Evolutionary conservation across 176 grass and related monocot genomes (phyloP).

Genomic region (Raddia distichophylla): DNA sequence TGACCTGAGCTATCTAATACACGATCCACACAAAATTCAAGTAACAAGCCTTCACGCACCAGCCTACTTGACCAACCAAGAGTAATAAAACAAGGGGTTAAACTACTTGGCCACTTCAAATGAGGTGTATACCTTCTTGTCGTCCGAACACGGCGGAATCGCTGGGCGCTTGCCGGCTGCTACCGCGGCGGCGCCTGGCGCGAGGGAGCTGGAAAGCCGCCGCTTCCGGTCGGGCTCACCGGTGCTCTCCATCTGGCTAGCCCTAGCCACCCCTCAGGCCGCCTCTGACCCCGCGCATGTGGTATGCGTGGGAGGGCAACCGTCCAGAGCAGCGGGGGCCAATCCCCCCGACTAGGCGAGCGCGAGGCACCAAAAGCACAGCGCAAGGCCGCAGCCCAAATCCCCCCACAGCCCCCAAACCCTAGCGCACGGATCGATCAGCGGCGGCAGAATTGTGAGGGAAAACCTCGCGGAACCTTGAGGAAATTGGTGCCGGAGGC

Average conservation of each 20-base stretch:
- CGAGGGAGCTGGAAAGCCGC: constrained; percentile 57
- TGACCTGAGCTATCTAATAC: background rate
- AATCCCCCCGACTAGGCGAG: background rate
- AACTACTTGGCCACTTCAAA: constrained; percentile 1
- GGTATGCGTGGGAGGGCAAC: background rate
- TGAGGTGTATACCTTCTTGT: constrained; percentile 61
- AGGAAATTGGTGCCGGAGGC: background rate
- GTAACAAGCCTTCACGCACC: background rate
- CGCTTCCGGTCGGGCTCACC: constrained; percentile 70
- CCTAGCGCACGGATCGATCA: constrained; percentile 6
- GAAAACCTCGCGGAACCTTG: background rate
- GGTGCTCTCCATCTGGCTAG: constrained; percentile 65
- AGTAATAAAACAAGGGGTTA: background rate
- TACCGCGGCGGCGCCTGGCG: constrained; percentile 41
- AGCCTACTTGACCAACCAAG: background rate
- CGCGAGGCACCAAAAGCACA: background rate
- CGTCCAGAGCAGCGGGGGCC: background rate
- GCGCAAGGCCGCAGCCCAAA: background rate
- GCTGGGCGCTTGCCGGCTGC: constrained; percentile 56
- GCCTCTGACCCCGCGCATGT: background rate
- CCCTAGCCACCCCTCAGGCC: background rate
- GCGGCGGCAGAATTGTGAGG: background rate
- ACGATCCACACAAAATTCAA: background rate
- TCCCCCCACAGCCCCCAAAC: background rate
- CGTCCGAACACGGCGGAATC: constrained; percentile 55